phyloP scores from a whole-genome alignment of 116 monocot genomes.

The Iris pallida region DNA sequence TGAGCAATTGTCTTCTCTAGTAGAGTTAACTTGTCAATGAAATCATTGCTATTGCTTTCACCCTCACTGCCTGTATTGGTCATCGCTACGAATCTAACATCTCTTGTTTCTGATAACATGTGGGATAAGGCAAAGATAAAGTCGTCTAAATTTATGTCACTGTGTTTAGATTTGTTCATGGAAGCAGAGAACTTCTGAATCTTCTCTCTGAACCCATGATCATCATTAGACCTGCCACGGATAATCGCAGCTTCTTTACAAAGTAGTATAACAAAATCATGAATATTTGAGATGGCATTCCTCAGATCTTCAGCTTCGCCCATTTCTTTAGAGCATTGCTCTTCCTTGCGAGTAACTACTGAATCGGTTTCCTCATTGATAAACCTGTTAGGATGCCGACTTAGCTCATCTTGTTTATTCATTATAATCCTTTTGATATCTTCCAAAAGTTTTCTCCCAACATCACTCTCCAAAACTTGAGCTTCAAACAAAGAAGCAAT shows the following conservation, averaged over 20 bases:
- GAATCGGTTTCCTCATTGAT: background rate
- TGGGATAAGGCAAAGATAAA: slow-evolving; percentile 36
- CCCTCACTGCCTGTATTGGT: slow-evolving; percentile 13
- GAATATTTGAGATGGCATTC: slow-evolving; percentile 44
- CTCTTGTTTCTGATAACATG: slow-evolving; percentile 27
- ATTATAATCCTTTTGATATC: slow-evolving; percentile 30
- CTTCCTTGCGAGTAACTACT: background rate
- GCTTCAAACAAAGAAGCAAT: slow-evolving; percentile 27
- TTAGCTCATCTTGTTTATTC: slow-evolving; percentile 12
- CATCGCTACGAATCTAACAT: slow-evolving; percentile 14
- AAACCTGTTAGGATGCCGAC: background rate
- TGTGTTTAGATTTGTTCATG: slow-evolving; percentile 16
- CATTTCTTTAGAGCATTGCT: background rate
- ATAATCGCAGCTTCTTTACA: slow-evolving; percentile 28
- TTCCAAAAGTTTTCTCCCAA: slow-evolving; percentile 15
- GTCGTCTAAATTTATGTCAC: slow-evolving; percentile 20
- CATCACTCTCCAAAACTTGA: slow-evolving; percentile 11
- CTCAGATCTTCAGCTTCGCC: slow-evolving; percentile 15
- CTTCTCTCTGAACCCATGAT: slow-evolving; percentile 16
- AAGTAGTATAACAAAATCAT: slow-evolving; percentile 34
- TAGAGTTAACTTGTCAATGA: slow-evolving; percentile 73
- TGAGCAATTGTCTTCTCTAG: slow-evolving; percentile 52
- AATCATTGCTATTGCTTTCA: slow-evolving; percentile 35
- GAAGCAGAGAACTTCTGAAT: slow-evolving; percentile 31
- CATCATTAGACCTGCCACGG: slow-evolving; percentile 19